Base-by-base conservation (phyloP, 495 filamentous ascomycete species). In the Apodospora peruviana region DNA sequence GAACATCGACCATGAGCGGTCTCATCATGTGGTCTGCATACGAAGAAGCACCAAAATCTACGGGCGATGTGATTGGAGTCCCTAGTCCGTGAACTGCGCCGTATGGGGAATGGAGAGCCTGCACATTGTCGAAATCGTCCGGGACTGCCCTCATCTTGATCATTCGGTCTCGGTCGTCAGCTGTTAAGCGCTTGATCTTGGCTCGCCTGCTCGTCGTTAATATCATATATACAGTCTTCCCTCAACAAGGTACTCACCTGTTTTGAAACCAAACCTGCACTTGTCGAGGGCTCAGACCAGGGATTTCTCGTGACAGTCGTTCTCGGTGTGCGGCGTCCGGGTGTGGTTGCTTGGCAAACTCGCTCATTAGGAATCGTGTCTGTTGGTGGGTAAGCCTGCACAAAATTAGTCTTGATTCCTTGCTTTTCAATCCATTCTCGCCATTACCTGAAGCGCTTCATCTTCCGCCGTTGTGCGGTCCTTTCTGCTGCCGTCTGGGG, bases 241-340 rank as follows among this genome's bases (percentile, higher is more conserved):
- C 47, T 43, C 43, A 19, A 18, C 9, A 11, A 11, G n/a, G n/a
- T 27, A 21, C 77, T 55, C 77, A 95, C 91, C 91, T 82, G 69
- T 97, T 97, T 68, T 97, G 91, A 67, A 97, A 97, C 91, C 91
- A 97, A 50, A 97, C 91, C 71, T 97, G 91, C 8, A 97, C 91
- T 63, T 97, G 91, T 49, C 91, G 82, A 35, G 91, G 89, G 50
- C 87, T 96, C 38, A 97, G 71, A 9, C 91, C 91, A 37, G 91
- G 91, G 44, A 97, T 96, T 60, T 96, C 91, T 48, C 86, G 76
- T 25, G 91, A 91, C 43, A 97, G 72, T 25, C 90, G 77, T 66
- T 96, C 90, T 48, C 91, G 80, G 69, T 97, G 90, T 38, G 88
- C 87, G 24, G 91, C 91, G 65, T 97, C 91, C 11, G 91, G 91